Percentiles rank a stretch among this genome's conserved stretches.
These are phyloP conservation scores for Paraphysoderma sedebokerense DNA, from an alignment of 371 early-diverging fungal species.

Conservation along the genomic window DNA sequence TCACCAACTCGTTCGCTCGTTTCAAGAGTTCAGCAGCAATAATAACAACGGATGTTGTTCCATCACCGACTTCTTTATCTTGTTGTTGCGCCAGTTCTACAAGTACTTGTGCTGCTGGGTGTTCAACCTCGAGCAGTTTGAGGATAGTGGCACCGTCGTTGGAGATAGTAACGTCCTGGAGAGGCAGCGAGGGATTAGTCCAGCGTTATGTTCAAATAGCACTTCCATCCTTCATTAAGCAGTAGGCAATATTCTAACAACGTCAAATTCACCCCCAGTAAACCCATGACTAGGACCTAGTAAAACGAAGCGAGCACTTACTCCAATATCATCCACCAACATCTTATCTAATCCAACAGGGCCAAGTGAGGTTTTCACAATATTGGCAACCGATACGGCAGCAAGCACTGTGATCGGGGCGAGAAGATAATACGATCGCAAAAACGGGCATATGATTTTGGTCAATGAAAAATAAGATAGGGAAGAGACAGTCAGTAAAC, in stretches of 20 bases:
- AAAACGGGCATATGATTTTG: background rate
- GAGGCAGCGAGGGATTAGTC: background rate
- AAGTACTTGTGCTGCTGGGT: constrained; percentile 93
- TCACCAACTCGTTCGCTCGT: constrained; percentile 91
- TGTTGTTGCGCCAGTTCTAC: constrained; percentile 98
- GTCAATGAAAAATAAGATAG: background rate
- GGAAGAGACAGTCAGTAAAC: background rate
- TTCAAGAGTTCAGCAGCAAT: constrained; percentile 95
- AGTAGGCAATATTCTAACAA: background rate
- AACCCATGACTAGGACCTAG: background rate
- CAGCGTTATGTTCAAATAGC: background rate
- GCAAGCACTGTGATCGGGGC: constrained; percentile 36
- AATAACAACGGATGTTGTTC: constrained; percentile 99
- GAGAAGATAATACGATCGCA: background rate
- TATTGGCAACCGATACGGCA: constrained; percentile 83
- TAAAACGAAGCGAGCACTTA: constrained; percentile 19
- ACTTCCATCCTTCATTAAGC: background rate
- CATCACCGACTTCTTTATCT: constrained; percentile 99
- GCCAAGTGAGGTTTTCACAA: constrained; percentile 97
- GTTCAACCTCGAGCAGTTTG: constrained; percentile 90
- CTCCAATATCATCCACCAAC: constrained; percentile 98
- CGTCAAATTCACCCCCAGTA: background rate
- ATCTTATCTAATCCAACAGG: constrained; percentile 99
- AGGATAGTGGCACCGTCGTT: constrained; percentile 99
- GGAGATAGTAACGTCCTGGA: constrained; percentile 94